These are phyloP conservation scores for Nemania diffusa DNA, from an alignment of 2,329 filamentous ascomycete species.

Conservation along the genomic window DNA sequence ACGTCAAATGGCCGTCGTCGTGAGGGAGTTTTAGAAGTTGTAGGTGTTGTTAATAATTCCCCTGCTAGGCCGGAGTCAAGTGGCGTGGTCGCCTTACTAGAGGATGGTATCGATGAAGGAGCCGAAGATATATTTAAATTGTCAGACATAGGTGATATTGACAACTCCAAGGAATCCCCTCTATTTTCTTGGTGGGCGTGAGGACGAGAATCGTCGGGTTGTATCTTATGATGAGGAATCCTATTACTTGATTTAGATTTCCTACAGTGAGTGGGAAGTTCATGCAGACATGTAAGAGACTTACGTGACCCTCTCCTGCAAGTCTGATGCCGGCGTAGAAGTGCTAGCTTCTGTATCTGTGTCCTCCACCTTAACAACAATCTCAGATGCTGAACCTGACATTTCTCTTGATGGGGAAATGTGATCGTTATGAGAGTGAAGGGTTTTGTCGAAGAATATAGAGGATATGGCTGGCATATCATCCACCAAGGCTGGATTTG, in stretches of 20 bases:
- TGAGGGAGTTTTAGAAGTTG: constrained; percentile 33
- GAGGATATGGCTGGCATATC: constrained; percentile 41
- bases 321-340: constrained; percentile 36
- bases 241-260: constrained; percentile 42
- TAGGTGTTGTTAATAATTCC: constrained; percentile 43
- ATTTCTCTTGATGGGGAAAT: constrained; percentile 42
- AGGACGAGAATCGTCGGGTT: constrained; percentile 21
- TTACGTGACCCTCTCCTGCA: constrained; percentile 42
- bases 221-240: constrained; percentile 46
- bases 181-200: constrained; percentile 21
- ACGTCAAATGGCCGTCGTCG: constrained; percentile 63
- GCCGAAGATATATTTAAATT: constrained; percentile 66
- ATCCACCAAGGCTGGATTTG: constrained; percentile 42
- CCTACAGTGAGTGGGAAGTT: constrained; percentile 14
- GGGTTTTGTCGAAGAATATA: constrained; percentile 39
- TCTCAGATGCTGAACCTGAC: constrained; percentile 47
- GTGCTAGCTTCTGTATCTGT: constrained; percentile 43
- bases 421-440: constrained; percentile 37
- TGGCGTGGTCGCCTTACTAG: constrained; percentile 73
- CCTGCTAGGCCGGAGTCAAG: constrained; percentile 57
- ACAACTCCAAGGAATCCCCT: constrained; percentile 58
- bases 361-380: constrained; percentile 47
- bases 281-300: constrained; percentile 34
- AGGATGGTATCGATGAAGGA: constrained; percentile 58
- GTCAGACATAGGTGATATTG: constrained; percentile 64